Percentiles rank a stretch among this genome's conserved stretches.
Conservation (phyloP, 257 asterid species). For the Solanum commersonii region DNA sequence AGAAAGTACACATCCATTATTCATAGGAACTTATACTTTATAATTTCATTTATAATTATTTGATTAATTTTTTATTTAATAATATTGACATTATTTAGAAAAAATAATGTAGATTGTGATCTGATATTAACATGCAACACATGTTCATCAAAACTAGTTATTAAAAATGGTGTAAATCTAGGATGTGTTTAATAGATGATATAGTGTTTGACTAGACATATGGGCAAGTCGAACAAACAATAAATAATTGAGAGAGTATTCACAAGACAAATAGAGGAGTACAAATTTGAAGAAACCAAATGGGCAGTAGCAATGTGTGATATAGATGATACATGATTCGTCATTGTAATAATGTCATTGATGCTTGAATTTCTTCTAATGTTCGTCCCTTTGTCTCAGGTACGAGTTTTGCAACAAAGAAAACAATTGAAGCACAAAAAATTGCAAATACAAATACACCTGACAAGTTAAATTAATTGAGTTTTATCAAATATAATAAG, state of each 20-base stretch:
- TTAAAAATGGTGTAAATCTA: background rate
- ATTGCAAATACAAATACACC: conserved; percentile 37
- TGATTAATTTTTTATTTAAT: no score
- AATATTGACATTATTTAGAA: background rate
- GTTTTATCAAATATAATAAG: background rate
- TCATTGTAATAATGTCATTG: background rate
- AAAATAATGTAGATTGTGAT: no score
- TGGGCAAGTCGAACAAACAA: background rate
- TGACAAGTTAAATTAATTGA: conserved; percentile 3
- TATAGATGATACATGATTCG: background rate
- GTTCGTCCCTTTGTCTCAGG: conserved; percentile 91
- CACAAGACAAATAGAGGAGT: background rate
- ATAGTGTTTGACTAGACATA: background rate
- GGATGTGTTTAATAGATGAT: background rate
- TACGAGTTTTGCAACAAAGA: conserved; percentile 51
- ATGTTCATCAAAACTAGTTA: background rate
- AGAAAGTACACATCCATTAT: no score
- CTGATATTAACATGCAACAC: background rate
- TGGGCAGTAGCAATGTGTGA: background rate
- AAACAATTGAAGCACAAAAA: conserved; percentile 24
- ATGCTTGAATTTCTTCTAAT: conserved; percentile 25
- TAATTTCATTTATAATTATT: no score
- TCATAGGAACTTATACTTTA: no score
- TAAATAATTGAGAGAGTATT: background rate
- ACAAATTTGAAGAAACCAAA: background rate